phyloP scores from a whole-genome alignment of 192 early-diverging fungal genomes.

The Backusella australiensis region DNA sequence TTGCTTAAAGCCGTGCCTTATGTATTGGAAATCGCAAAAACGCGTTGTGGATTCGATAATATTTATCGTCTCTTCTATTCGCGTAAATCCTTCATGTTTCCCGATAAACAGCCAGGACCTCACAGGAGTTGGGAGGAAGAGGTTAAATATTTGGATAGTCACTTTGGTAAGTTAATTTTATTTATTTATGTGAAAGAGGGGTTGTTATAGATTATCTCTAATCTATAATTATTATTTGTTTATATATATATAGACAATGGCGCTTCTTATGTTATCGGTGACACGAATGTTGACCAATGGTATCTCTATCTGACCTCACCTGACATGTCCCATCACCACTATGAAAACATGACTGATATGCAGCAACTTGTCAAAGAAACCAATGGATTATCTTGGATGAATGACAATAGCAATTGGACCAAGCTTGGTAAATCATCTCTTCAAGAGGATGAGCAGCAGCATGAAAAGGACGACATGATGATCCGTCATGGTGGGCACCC shows the following conservation, averaged over 20 bases:
- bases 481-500: neutral
- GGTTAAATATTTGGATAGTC: constrained; percentile 70
- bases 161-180: constrained; percentile 48
- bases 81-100: constrained; percentile 96
- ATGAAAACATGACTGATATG: constrained; percentile 11
- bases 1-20: constrained; percentile 83
- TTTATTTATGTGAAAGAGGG: neutral
- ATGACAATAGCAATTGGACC: neutral
- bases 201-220: neutral
- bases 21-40: constrained; percentile 80
- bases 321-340: constrained; percentile 21
- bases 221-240: neutral
- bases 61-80: constrained; percentile 91
- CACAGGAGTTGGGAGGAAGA: constrained; percentile 93
- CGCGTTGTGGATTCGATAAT: constrained; percentile 60
- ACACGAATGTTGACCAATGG: constrained; percentile 96
- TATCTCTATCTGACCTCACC: constrained; percentile 87
- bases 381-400: constrained; percentile 19
- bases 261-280: constrained; percentile 89
- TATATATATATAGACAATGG: constrained; percentile 51
- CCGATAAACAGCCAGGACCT: constrained; percentile 82
- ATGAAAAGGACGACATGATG: neutral
- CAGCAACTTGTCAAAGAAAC: constrained; percentile 18
- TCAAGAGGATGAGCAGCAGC: neutral
- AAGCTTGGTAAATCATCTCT: neutral